Conservation (phyloP, 2,329 filamentous ascomycete species). For the Cercospora sp. region DNA sequence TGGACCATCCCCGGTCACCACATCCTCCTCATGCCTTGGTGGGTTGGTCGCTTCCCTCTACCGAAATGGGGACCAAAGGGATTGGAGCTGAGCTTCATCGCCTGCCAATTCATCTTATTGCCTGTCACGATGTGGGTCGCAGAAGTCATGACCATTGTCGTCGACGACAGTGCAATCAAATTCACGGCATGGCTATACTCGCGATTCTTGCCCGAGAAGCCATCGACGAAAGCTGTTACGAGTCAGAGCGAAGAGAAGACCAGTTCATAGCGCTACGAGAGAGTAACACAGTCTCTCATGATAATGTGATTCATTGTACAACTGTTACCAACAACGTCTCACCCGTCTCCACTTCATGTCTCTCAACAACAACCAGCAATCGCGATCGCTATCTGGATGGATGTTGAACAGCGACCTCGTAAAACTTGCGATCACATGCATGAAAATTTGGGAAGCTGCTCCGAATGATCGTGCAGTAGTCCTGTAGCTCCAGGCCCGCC, state of each 20-base stretch:
- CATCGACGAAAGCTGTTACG: conserved; percentile 7
- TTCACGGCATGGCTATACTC: conserved; percentile 60
- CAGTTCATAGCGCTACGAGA: conserved; percentile 11
- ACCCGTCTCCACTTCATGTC: not conserved
- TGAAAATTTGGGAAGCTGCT: not conserved
- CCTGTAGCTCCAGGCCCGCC: not conserved
- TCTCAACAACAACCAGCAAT: not conserved
- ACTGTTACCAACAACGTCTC: not conserved
- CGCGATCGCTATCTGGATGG: not conserved
- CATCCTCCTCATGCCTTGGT: conserved; percentile 54
- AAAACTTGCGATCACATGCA: not conserved
- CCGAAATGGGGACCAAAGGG: conserved; percentile 57
- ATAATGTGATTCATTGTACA: conserved; percentile 8
- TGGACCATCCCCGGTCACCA: conserved; percentile 52
- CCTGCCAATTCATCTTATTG: conserved; percentile 60
- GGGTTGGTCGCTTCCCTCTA: conserved; percentile 59
- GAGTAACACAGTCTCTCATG: conserved; percentile 5
- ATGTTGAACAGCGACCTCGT: not conserved
- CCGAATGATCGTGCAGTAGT: not conserved
- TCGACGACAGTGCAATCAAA: conserved; percentile 63
- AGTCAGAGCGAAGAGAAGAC: conserved; percentile 13
- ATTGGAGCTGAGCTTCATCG: conserved; percentile 60
- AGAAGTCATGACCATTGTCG: conserved; percentile 55
- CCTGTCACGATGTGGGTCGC: conserved; percentile 61
- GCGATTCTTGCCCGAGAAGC: conserved; percentile 38